Base-by-base conservation (phyloP, 148 eudicot genomes). In the Vaccinium darrowii region DNA sequence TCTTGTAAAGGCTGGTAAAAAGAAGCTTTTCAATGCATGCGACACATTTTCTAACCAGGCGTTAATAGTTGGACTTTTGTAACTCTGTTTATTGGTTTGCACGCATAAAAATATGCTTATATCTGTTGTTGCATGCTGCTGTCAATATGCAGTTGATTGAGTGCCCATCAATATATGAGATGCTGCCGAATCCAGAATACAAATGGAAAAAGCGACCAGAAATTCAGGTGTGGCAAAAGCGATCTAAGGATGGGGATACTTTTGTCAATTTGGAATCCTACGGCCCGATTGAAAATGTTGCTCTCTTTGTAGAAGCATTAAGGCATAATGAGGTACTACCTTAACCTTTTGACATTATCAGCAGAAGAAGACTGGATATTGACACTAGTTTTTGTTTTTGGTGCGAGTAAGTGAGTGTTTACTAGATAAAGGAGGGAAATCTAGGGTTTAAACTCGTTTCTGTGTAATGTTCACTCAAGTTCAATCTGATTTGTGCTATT, bases 91-190 rank as follows among this genome's bases (percentile, higher is more conserved):
- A 52, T 54, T 25, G 21, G 50, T 82, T 51, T 71, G 10, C 65
- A 71, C 33, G 84, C 76, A 23, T 25, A 30, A 18, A 14, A 73
- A 5, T 27, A 8, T 19, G 15, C 43, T 21, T 82, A 14, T 56
- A 6, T 73, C 36, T 11, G 51, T 54, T 74, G 43, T 67, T 67
- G 62, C 63, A 30, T 39, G 52, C 36, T 73, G 39, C 13, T 30
- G 56, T 72, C n/a, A 47, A 71, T 76, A 39, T 91, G 36, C 76
- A 97, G 99, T 83, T 97, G 87, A 88, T 95, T 76, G 99, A 97
- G 89, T 97, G 99, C 84, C 99, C 99, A 74, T 92, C 99, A 85
- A 85, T 97, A 21, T 97, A 97, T 79, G 99, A 97, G 89, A 93
- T 95, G 99, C 78, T 97, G 88, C 92, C 98, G 72, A 97, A 97